Percentiles rank a stretch among this genome's conserved stretches.
These are phyloP conservation scores for Candida silvatica DNA, from an alignment of 805 yeast species.

Conservation along the genomic window DNA sequence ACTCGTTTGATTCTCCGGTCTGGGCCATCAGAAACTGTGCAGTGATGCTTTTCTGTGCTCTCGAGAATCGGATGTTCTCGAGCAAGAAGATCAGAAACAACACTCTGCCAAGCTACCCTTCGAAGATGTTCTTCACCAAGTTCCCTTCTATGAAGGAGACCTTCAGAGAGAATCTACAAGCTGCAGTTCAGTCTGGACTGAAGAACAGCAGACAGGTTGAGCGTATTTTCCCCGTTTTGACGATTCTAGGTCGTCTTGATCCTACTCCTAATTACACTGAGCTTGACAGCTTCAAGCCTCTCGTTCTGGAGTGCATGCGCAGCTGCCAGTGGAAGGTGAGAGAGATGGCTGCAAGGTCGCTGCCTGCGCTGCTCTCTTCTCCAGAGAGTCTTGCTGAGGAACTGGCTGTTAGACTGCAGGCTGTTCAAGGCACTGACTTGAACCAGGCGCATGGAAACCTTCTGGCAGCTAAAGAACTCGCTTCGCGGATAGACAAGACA, in stretches of 20 bases:
- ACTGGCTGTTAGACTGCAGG: constrained; percentile 11
- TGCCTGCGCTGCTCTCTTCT: constrained; percentile 39
- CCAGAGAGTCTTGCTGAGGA: constrained; percentile 22
- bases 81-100: constrained; percentile 31
- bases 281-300: constrained; percentile 40
- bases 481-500: too few relatives aligned
- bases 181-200: constrained; percentile 27
- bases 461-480: constrained; percentile 36
- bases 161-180: constrained; percentile 34
- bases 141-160: constrained; percentile 44
- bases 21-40: constrained; percentile 94
- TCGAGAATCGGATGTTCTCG: constrained; percentile 77
- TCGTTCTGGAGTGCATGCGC: constrained; percentile 39
- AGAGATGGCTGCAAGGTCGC: constrained; percentile 73
- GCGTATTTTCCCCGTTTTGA: constrained; percentile 65
- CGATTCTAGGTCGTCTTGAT: constrained; percentile 62
- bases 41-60: constrained; percentile 82
- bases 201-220: constrained; percentile 26
- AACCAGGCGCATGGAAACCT: constrained; percentile 55
- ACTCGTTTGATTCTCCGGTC: constrained; percentile 50
- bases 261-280: constrained; percentile 48
- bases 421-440: constrained; percentile 22
- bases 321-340: constrained; percentile 73
- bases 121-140: constrained; percentile 64
- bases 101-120: constrained; percentile 17